Evolutionary conservation across 345 rosid genomes (phyloP), one percentile per base, ranked within the genome.

Genomic region (Erodium maritimum): DNA sequence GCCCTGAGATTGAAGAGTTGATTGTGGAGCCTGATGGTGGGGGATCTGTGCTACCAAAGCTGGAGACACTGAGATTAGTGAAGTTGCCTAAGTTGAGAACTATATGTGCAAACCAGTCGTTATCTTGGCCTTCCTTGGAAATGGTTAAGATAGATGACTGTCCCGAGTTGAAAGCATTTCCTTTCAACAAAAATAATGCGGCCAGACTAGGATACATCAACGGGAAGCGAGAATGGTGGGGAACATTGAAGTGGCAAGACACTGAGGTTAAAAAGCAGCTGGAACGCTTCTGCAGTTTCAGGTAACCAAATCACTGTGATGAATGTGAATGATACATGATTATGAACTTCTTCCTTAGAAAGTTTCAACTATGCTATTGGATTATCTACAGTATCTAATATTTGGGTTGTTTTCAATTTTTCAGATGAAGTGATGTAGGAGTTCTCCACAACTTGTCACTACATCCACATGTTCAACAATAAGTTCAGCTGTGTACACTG

Each of bases 21-120:
- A 62, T 55, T 6, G 17, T 34, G 42, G 14, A 37, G 14, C 6
- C 46, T 37, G 46, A 11, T 5, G 46, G 10, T 37, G 46, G 46
- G 46, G 64, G 42, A 42, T 17, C 60, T 0, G 25, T 46, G 23
- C 61, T 70, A 23, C 65, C 59, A 3, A 21, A 21, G 34, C 42
- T 71, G 50, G 58, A 66, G 55, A 62, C 55, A 19, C 6, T 66
- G 24, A 24, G 19, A 58, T 64, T 71, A 24, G 19, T 34, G n/a
- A 59, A 59, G n/a, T 37, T 66, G 57, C 71, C 75, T 19, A 66
- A 56, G 13, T 37, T 71, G 17, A 58, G 22, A 54, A 37, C 34
- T 10, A 23, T 66, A 1, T 12, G 65, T 56, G 24, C 21, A 21
- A 50, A 53, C 13, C 18, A 52, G n/a, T 58, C 75, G 23, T 29